Evolutionary conservation across 148 eudicot species (phyloP).

Genomic region (Dianthus caryophyllus): DNA sequence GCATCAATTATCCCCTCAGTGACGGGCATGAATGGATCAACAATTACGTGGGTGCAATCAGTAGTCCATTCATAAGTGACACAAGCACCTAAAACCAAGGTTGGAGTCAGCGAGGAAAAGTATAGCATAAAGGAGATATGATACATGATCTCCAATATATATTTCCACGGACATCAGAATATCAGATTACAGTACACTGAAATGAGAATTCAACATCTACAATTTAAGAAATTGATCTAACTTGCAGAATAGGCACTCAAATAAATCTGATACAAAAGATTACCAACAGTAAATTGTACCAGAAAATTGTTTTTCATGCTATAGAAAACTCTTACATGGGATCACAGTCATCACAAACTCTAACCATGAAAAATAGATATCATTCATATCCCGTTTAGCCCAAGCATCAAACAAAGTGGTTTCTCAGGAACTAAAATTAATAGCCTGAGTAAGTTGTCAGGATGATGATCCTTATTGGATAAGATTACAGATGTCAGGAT

Average conservation of each 20-base stretch:
- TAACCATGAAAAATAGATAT: background rate
- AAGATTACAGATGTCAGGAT: too few species aligned
- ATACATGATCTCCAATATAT: conserved; percentile 5
- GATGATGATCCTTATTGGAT: too few species aligned
- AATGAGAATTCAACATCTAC: conserved; percentile 7
- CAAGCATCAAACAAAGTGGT: conserved; percentile 7
- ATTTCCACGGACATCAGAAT: background rate
- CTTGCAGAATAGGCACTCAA: background rate
- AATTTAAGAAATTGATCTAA: background rate
- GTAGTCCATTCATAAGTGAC: conserved; percentile 52
- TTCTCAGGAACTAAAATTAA: background rate
- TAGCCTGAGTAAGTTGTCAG: background rate
- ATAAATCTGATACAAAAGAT: background rate
- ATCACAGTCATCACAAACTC: background rate
- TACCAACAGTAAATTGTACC: background rate
- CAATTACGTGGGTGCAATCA: conserved; percentile 84
- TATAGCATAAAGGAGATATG: background rate
- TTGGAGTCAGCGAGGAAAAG: conserved; percentile 4
- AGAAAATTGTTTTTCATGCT: background rate
- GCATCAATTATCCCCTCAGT: conserved; percentile 62
- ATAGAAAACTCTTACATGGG: background rate
- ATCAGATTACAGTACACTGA: background rate
- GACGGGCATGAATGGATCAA: conserved; percentile 63
- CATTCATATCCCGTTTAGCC: background rate
- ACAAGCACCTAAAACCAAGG: conserved; percentile 53